phyloP scores from a whole-genome alignment of 2,329 filamentous ascomycete species.

The Aspergillus aculeatinus region DNA sequence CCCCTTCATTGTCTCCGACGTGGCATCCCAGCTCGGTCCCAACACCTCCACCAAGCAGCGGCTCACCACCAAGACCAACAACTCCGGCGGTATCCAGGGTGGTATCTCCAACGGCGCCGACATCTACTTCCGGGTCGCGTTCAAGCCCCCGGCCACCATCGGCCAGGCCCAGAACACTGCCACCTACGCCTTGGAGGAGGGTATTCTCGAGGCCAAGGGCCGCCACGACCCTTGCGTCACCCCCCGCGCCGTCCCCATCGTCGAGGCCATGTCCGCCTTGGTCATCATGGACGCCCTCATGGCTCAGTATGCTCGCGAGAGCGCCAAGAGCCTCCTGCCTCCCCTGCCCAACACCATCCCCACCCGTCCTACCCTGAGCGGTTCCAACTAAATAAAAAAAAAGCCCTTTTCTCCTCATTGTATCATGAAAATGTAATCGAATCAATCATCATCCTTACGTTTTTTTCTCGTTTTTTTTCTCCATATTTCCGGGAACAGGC shows the following conservation, averaged over 20 bases:
- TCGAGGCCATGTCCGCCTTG: constrained; percentile 84
- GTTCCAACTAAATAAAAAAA: not conserved
- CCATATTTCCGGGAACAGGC: not conserved
- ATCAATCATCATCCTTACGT: no score
- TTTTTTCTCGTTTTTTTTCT: no score
- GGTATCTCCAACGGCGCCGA: constrained; percentile 91
- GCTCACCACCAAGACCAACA: constrained; percentile 87
- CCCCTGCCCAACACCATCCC: constrained; percentile 39
- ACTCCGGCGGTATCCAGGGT: constrained; percentile 91
- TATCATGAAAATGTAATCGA: not conserved
- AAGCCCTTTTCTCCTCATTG: not conserved
- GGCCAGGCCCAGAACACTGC: constrained; percentile 82
- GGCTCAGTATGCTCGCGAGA: constrained; percentile 69
- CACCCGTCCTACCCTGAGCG: constrained; percentile 29
- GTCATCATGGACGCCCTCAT: constrained; percentile 84
- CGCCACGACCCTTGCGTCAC: constrained; percentile 93
- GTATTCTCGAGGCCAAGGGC: constrained; percentile 84
- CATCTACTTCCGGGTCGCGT: constrained; percentile 91
- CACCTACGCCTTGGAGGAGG: constrained; percentile 73
- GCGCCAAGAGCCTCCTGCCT: constrained; percentile 49
- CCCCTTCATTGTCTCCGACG: constrained; percentile 64
- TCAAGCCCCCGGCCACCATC: constrained; percentile 95
- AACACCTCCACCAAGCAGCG: constrained; percentile 46
- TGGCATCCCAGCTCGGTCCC: constrained; percentile 18
- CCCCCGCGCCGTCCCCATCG: constrained; percentile 70